These are phyloP conservation scores for Spiromastix sp. DNA, from an alignment of 2,329 filamentous ascomycete genomes.

Conservation along the genomic window DNA sequence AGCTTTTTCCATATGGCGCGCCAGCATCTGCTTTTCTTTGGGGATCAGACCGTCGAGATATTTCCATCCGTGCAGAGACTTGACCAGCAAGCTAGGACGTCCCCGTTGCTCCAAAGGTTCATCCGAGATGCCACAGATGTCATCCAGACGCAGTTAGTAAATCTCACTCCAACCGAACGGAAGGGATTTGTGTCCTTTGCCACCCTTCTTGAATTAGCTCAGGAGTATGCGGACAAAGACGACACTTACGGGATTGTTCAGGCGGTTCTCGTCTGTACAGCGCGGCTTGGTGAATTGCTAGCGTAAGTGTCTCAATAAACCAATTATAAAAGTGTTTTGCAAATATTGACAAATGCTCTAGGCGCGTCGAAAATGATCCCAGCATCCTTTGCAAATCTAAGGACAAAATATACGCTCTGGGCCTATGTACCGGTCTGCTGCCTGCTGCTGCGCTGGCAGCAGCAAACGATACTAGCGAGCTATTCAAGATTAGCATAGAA, in stretches of 20 bases:
- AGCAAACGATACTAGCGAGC: conserved; percentile 19
- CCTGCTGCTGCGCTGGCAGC: conserved; percentile 23
- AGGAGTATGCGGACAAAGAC: neutral
- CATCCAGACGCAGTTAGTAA: neutral
- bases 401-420: conserved; percentile 13
- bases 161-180: neutral
- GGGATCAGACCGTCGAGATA: conserved; percentile 11
- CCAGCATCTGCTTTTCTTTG: conserved; percentile 14
- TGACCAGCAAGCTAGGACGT: neutral
- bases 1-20: too few species aligned
- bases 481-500: conserved; percentile 25
- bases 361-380: neutral
- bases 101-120: neutral
- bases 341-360: too few species aligned
- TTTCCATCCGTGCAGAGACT: conserved; percentile 1
- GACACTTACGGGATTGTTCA: neutral
- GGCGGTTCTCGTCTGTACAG: conserved; percentile 5
- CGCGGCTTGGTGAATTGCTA: conserved; percentile 7
- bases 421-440: conserved; percentile 25
- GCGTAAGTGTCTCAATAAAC: conserved; percentile 1
- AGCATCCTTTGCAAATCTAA: neutral
- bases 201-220: conserved; percentile 4
- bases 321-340: neutral
- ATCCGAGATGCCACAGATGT: neutral
- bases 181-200: conserved; percentile 1